Percentiles rank a stretch among this genome's conserved stretches.
phyloP scores from a whole-genome alignment of 1,139 yeast species.

The Kodamaea arcana region DNA sequence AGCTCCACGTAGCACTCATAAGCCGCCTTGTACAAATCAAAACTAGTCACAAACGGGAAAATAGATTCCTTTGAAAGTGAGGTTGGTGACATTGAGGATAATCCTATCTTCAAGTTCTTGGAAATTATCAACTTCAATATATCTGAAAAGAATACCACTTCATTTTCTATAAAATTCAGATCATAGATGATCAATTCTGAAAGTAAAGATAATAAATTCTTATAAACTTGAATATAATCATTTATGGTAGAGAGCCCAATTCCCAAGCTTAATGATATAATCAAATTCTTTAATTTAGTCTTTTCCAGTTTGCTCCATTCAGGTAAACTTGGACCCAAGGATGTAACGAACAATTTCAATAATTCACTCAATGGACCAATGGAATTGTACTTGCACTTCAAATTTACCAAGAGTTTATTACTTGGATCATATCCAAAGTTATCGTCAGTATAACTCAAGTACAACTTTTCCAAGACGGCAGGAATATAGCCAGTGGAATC shows the following conservation, averaged over 20 bases:
- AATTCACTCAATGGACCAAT: constrained; percentile 22
- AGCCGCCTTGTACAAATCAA: constrained; percentile 32
- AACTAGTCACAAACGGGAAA: constrained; percentile 40
- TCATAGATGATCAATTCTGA: constrained; percentile 43
- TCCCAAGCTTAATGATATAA: constrained; percentile 29
- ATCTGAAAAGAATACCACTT: constrained; percentile 27
- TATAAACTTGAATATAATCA: constrained; percentile 27
- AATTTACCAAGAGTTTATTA: constrained; percentile 25
- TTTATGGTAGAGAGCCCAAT: constrained; percentile 28
- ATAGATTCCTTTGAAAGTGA: constrained; percentile 31
- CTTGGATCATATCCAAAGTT: constrained; percentile 43
- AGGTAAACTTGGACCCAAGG: constrained; percentile 38
- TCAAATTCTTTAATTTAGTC: constrained; percentile 24
- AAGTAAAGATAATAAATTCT: constrained; percentile 26
- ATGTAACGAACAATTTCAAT: constrained; percentile 30
- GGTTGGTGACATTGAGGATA: constrained; percentile 32
- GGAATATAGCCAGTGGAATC: constrained; percentile 48
- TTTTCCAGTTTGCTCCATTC: constrained; percentile 20
- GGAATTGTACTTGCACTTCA: constrained; percentile 26
- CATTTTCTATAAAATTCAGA: constrained; percentile 30
- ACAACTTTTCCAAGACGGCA: constrained; percentile 40
- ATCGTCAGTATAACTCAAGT: constrained; percentile 42
- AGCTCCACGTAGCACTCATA: constrained; percentile 39
- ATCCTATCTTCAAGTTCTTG: constrained; percentile 36
- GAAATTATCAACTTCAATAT: constrained; percentile 32